Evolutionary conservation across 164 flowering plant genomes (phyloP).

Genomic region (Magnolia kwangsiensis): DNA sequence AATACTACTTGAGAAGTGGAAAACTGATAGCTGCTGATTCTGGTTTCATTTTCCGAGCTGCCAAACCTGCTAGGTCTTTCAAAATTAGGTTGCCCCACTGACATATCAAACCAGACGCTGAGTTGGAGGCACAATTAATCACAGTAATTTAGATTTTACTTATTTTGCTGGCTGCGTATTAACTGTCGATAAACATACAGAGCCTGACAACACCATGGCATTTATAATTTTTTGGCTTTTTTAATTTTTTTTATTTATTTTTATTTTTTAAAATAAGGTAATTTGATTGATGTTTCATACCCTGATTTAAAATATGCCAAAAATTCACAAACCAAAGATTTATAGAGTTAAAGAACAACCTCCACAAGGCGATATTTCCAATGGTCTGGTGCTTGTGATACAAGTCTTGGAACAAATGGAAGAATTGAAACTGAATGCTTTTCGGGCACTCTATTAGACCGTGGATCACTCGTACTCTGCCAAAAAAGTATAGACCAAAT

Average conservation of each 20-base stretch:
- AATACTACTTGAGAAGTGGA: neutral
- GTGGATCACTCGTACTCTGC: slow-evolving; percentile 14
- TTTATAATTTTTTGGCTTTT: neutral
- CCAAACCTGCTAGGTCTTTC: neutral
- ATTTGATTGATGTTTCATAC: neutral
- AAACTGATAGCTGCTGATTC: neutral
- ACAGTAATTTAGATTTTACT: neutral
- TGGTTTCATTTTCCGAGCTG: neutral
- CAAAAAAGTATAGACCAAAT: neutral
- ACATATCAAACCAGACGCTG: too few species aligned
- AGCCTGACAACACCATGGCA: neutral
- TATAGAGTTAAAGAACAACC: slow-evolving; percentile 33
- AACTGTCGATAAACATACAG: too few species aligned
- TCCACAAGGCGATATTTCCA: slow-evolving; percentile 64
- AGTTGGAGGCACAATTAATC: neutral
- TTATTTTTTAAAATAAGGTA: too few species aligned
- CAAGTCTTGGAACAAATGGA: slow-evolving; percentile 61
- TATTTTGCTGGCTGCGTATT: neutral
- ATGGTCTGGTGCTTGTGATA: slow-evolving; percentile 25
- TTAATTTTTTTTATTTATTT: too few species aligned
- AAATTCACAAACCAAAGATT: neutral
- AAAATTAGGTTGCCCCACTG: neutral
- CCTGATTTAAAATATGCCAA: too few species aligned
- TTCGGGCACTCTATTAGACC: slow-evolving; percentile 37
- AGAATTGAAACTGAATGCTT: slow-evolving; percentile 51